Evolutionary conservation across 1,284 basidiomycete species (phyloP).

Genomic region (Malassezia pachydermatis): DNA sequence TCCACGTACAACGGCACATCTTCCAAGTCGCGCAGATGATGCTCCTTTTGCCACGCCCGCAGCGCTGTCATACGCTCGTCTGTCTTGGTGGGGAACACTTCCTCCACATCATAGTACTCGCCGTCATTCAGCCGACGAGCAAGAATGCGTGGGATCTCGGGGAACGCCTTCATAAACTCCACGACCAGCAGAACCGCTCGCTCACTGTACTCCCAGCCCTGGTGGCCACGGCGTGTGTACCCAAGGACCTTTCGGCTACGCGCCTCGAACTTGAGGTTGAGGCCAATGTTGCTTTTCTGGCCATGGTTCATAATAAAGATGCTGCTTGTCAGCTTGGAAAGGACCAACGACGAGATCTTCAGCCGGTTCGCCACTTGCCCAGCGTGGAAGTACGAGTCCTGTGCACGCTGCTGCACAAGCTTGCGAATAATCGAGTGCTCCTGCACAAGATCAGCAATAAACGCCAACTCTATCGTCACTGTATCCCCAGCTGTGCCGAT

Average conservation of each 20-base stretch:
- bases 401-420: conserved; percentile 28
- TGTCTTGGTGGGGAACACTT: conserved; percentile 60
- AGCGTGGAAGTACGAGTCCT: conserved; percentile 28
- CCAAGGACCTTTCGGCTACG: conserved; percentile 92
- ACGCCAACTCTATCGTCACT: conserved; percentile 35
- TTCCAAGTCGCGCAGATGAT: conserved; percentile 80
- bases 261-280: conserved; percentile 91
- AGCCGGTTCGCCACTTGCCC: conserved; percentile 29
- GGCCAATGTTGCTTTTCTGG: conserved; percentile 76
- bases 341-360: conserved; percentile 42
- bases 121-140: conserved; percentile 49
- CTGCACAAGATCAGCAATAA: conserved; percentile 35
- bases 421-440: conserved; percentile 32
- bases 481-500: conserved; percentile 55
- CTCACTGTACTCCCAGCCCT: conserved; percentile 87
- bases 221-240: conserved; percentile 73
- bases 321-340: conserved; percentile 82
- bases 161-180: conserved; percentile 59
- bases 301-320: conserved; percentile 70
- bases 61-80: conserved; percentile 66
- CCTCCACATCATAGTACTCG: conserved; percentile 59
- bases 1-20: conserved; percentile 85
- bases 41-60: conserved; percentile 72
- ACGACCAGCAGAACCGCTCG: conserved; percentile 69
- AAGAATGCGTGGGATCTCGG: conserved; percentile 35